Conservation (phyloP, 1,284 basidiomycete genomes). For the Cryptococcus floricola region DNA sequence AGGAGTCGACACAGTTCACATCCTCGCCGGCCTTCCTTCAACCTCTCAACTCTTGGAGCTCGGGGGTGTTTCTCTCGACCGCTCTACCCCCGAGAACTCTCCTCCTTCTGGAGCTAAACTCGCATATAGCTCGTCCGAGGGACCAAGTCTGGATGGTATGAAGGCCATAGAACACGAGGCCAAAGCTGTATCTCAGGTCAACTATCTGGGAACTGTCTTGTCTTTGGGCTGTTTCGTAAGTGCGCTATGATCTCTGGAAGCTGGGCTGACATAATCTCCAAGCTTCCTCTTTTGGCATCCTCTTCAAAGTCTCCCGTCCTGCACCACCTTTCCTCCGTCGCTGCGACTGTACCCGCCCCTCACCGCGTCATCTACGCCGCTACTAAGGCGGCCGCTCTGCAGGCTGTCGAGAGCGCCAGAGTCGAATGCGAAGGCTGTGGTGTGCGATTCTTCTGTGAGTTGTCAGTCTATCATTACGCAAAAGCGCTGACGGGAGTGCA, state of each 20-base stretch:
- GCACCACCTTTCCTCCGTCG: slow-evolving; percentile 74
- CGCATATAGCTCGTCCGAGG: neutral
- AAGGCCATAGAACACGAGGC: slow-evolving; percentile 47
- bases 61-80: slow-evolving; percentile 7
- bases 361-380: slow-evolving; percentile 79
- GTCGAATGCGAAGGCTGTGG: slow-evolving; percentile 48
- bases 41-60: slow-evolving; percentile 67
- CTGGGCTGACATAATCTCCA: neutral
- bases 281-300: slow-evolving; percentile 73
- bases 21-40: slow-evolving; percentile 81
- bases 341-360: slow-evolving; percentile 76
- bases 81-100: neutral
- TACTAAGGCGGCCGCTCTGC: slow-evolving; percentile 74
- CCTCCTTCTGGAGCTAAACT: slow-evolving; percentile 6
- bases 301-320: slow-evolving; percentile 70
- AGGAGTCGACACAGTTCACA: slow-evolving; percentile 77
- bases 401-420: slow-evolving; percentile 72
- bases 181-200: slow-evolving; percentile 47
- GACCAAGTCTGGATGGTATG: slow-evolving; percentile 34
- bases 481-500: slow-evolving; percentile 4
- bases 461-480: neutral
- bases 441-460: slow-evolving; percentile 47
- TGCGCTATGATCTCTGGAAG: neutral
- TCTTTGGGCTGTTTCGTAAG: slow-evolving; percentile 51
- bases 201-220: slow-evolving; percentile 52